A percentile compares a stretch with the other conserved stretches of the same genome.
phyloP scores from a whole-genome alignment of 106 monocot genomes.

The Apostasia ramifera region DNA sequence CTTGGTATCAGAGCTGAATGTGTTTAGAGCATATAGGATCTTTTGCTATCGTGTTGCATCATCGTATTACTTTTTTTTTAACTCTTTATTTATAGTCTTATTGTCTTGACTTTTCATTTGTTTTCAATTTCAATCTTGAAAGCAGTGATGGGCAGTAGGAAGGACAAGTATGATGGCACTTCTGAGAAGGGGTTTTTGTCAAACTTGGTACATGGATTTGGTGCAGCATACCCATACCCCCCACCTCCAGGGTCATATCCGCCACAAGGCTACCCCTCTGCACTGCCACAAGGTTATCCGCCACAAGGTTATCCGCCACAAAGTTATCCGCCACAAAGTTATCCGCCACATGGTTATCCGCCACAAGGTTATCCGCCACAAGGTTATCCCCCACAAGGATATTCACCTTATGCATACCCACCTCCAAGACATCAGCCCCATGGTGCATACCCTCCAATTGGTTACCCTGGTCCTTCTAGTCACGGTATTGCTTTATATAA shows the following conservation, averaged over 20 bases:
- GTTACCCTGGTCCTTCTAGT: slow-evolving; percentile 9
- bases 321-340: slow-evolving; percentile 1
- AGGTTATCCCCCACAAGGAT: slow-evolving; percentile 37
- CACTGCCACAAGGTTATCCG: slow-evolving; percentile 23
- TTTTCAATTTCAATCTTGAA: not conserved
- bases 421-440: slow-evolving; percentile 20
- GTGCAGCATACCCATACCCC: slow-evolving; percentile 19
- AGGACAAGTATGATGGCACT: slow-evolving; percentile 17
- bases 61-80: too few species aligned
- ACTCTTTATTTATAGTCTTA: too few species aligned
- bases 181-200: slow-evolving; percentile 25
- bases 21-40: too few species aligned
- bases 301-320: slow-evolving; percentile 5
- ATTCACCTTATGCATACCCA: slow-evolving; percentile 27
- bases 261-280: slow-evolving; percentile 14
- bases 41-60: too few species aligned
- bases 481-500: slow-evolving; percentile 30
- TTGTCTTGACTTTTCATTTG: too few species aligned
- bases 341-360: slow-evolving; percentile 32
- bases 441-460: slow-evolving; percentile 22
- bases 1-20: too few species aligned
- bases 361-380: slow-evolving; percentile 11
- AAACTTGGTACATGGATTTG: slow-evolving; percentile 16
- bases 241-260: not conserved
- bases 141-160: slow-evolving; percentile 22